Base-by-base conservation (phyloP, 2,329 filamentous ascomycete genomes). In the Aspergillus tanneri region DNA sequence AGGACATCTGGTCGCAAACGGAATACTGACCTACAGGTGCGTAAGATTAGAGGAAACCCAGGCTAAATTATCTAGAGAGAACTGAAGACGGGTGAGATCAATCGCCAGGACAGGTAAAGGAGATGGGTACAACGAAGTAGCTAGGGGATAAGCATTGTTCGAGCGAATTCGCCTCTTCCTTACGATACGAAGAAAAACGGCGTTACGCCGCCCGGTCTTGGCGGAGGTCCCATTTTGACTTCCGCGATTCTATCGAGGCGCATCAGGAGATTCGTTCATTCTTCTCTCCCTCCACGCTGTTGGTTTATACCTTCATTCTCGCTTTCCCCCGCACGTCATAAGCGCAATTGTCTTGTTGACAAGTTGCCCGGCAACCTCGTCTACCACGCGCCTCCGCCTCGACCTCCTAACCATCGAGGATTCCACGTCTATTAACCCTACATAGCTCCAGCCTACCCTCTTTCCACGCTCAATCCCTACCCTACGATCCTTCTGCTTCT, bases 401-500 rank as follows among this genome's bases (percentile, higher is more conserved):
- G 32, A 34, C 32, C 37, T 44, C 32, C 27, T 24, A 18, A 18
- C 43, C 21, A 38, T 23, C 14, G 30, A 11, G 16, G 16, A 34
- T 34, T 34, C 30, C 30, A 34, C 11, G n/a, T 18, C 30, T 16
- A 11, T 19, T 18, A 34, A 34, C 30, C 30, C 30, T 34, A 34
- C 30, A 34, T 34, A 16, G 30, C 30, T 34, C 30, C 30, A 14
- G 16, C 4, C 30, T 34, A 34, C 30, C 12, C 16, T 38, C 30
- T 38, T 23, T 35, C 39, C 39, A 22, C 30, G 16, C 32, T 28
- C 30, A 34, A n/a, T n/a, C n/a, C n/a, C n/a, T 25, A 23, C 14
- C 40, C 25, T 49, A 18, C 40, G 34, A 49, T 47, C 42, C 32
- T 42, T 28, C 21, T 12, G 11, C 46, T 14, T 22, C 19, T 21